Conservation (phyloP, 371 early-diverging fungal species). For the Mortierella sp. region DNA sequence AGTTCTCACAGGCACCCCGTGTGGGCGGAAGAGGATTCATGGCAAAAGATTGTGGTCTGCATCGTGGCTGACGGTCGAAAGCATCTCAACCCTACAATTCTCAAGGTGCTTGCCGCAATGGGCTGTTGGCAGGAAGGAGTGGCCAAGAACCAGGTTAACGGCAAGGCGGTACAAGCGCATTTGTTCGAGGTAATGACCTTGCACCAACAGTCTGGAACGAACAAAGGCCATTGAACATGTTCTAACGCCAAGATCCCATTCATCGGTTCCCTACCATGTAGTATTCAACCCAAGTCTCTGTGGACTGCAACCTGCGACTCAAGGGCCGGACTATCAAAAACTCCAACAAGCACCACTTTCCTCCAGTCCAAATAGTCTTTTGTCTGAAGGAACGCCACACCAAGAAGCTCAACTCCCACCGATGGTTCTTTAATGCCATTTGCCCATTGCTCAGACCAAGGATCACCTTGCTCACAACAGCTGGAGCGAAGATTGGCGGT, state of each 20-base stretch:
- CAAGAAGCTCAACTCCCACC: slow-evolving; percentile 95
- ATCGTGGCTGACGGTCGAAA: slow-evolving; percentile 83
- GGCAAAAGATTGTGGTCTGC: slow-evolving; percentile 92
- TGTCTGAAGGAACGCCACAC: slow-evolving; percentile 91
- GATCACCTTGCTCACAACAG: slow-evolving; percentile 91
- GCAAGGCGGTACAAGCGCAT: slow-evolving; percentile 76
- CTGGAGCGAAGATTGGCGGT: slow-evolving; percentile 89
- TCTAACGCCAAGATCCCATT: too few species aligned
- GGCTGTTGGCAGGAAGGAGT: slow-evolving; percentile 95
- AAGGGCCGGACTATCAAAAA: slow-evolving; percentile 60
- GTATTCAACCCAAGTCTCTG: slow-evolving; percentile 87
- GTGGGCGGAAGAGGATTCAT: slow-evolving; percentile 85
- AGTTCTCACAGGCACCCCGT: slow-evolving; percentile 79
- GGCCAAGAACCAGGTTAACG: slow-evolving; percentile 72
- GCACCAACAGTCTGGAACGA: too few species aligned
- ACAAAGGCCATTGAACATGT: too few species aligned
- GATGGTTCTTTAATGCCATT: slow-evolving; percentile 96
- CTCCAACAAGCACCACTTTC: slow-evolving; percentile 70
- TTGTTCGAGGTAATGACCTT: slow-evolving; percentile 58
- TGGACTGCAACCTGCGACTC: slow-evolving; percentile 73
- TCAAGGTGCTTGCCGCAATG: slow-evolving; percentile 85
- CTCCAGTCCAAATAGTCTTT: slow-evolving; percentile 91
- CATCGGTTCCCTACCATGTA: slow-evolving; percentile 56
- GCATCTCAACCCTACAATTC: slow-evolving; percentile 76
- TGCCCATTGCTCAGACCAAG: slow-evolving; percentile 84